Evolutionary conservation across 2,329 filamentous ascomycete species (phyloP).

Genomic region (Calonectria ilicicola): DNA sequence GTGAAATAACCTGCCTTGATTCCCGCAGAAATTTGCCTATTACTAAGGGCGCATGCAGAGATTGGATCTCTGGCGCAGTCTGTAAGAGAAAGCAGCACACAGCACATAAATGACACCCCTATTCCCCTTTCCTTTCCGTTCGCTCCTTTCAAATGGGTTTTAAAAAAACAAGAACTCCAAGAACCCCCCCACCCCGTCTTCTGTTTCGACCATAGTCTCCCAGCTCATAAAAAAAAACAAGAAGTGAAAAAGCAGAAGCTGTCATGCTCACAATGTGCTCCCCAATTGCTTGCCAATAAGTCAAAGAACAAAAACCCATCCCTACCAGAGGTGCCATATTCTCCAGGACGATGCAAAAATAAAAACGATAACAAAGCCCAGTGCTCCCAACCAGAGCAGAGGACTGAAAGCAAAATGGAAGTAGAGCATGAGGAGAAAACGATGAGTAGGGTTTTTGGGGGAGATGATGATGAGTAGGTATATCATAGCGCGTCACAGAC

Average conservation of each 20-base stretch:
- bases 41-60: not conserved
- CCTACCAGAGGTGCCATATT: not conserved
- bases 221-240: not conserved
- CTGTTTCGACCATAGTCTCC: slow-evolving; percentile 1
- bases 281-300: not conserved
- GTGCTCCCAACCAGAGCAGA: not conserved
- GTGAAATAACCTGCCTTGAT: not conserved
- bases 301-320: not conserved
- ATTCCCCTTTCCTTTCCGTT: not conserved
- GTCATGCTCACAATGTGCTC: not conserved
- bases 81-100: not conserved
- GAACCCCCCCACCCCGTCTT: not conserved
- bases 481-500: slow-evolving; percentile 13
- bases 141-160: not conserved
- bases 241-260: not conserved
- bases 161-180: slow-evolving; percentile 6
- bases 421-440: not conserved
- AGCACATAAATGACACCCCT: not conserved
- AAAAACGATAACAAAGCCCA: not conserved
- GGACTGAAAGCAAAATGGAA: not conserved
- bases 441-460: not conserved
- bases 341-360: slow-evolving; percentile 18
- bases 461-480: not conserved
- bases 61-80: not conserved
- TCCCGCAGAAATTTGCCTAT: not conserved